These are phyloP conservation scores for Solanum clarkiae DNA, from an alignment of 257 asterid genomes.

Conservation along the genomic window DNA sequence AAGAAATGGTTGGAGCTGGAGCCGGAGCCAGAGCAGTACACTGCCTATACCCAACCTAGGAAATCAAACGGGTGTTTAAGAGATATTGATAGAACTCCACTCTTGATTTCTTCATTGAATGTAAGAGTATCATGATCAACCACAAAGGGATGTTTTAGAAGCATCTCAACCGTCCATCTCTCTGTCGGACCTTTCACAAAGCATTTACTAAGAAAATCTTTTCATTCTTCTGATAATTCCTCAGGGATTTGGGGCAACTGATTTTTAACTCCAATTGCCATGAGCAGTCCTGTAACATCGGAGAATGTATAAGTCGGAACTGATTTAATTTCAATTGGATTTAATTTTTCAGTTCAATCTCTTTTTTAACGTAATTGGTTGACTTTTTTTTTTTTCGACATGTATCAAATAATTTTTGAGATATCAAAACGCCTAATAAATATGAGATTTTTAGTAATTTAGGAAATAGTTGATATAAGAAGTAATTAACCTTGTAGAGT, in stretches of 20 bases:
- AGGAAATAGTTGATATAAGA: too few relatives aligned
- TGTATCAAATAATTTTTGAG: too few relatives aligned
- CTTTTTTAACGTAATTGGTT: too few relatives aligned
- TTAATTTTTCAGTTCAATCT: too few relatives aligned
- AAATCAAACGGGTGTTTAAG: slow-evolving; percentile 69
- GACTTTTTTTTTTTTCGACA: too few relatives aligned
- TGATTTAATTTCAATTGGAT: too few relatives aligned
- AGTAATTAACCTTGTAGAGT: too few relatives aligned
- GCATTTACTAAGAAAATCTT: slow-evolving; percentile 48
- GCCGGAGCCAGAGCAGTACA: too few relatives aligned
- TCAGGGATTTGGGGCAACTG: slow-evolving; percentile 52
- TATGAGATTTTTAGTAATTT: too few relatives aligned
- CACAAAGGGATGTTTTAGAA: slow-evolving; percentile 58
- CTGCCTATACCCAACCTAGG: slow-evolving; percentile 31
- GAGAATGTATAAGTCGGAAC: slow-evolving; percentile 39
- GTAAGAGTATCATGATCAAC: slow-evolving; percentile 1
- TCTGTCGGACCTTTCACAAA: slow-evolving; percentile 45
- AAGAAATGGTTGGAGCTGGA: too few relatives aligned
- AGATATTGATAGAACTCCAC: slow-evolving; percentile 15
- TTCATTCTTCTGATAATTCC: slow-evolving; percentile 43
- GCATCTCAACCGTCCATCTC: slow-evolving; percentile 98
- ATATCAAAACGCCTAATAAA: too few relatives aligned
- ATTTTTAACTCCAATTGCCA: slow-evolving; percentile 53
- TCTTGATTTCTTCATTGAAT: not conserved
- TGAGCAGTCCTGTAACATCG: slow-evolving; percentile 36